Conservation (phyloP, 164 flowering plant genomes). For the Sedum album region DNA sequence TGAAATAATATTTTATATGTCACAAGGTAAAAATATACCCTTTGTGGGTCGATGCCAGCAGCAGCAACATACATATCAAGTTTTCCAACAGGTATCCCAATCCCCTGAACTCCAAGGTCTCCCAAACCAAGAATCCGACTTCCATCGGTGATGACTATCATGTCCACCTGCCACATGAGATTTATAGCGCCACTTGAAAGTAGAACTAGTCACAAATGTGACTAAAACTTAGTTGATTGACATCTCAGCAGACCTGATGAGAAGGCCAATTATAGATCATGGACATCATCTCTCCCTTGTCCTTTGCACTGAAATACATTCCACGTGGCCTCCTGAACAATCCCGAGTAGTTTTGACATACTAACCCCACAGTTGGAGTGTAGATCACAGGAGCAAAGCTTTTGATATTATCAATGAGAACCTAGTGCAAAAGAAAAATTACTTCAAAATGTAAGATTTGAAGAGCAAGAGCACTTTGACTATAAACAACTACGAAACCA, state of each 20-base stretch:
- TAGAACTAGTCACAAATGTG: neutral
- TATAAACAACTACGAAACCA: neutral
- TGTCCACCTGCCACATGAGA: slow-evolving; percentile 63
- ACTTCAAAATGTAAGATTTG: neutral
- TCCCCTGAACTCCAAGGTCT: slow-evolving; percentile 99
- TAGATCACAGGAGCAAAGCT: slow-evolving; percentile 95
- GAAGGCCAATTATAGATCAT: slow-evolving; percentile 99
- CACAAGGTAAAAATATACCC: slow-evolving; percentile 32
- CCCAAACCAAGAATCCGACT: slow-evolving; percentile 99
- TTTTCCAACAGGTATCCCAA: slow-evolving; percentile 95
- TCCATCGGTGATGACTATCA: slow-evolving; percentile 98
- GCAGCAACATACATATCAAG: slow-evolving; percentile 99
- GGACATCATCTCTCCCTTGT: slow-evolving; percentile 99
- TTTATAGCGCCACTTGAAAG: neutral
- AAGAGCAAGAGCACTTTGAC: neutral
- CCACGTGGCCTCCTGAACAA: slow-evolving; percentile 98
- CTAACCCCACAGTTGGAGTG: slow-evolving; percentile 98
- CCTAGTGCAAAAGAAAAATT: slow-evolving; percentile 30
- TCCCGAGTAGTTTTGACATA: slow-evolving; percentile 95
- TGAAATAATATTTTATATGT: neutral
- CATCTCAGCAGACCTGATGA: slow-evolving; percentile 40
- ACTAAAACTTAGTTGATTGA: neutral
- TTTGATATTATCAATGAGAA: slow-evolving; percentile 88
- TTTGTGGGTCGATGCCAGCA: slow-evolving; percentile 94
- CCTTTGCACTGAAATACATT: slow-evolving; percentile 99